phyloP scores from a whole-genome alignment of 2,329 filamentous ascomycete species.

The Apiospora hydei region DNA sequence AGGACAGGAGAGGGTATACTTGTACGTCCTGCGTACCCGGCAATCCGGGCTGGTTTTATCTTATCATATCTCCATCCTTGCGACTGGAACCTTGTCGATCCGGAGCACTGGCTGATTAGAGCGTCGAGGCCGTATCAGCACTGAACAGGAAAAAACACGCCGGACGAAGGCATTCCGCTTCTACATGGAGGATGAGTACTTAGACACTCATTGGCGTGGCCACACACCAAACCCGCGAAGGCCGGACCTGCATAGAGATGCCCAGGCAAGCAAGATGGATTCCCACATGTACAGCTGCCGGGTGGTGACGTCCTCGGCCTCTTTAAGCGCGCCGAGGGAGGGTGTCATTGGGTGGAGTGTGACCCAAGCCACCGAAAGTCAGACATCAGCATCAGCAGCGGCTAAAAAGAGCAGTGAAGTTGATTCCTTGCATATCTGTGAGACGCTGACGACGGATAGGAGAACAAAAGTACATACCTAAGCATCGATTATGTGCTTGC shows the following conservation, averaged over 20 bases:
- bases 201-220: neutral
- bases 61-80: neutral
- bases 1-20: neutral
- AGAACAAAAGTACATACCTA: neutral
- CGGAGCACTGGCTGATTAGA: neutral
- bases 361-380: neutral
- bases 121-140: neutral
- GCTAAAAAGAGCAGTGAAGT: neutral
- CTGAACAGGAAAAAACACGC: neutral
- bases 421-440: conserved; percentile 8
- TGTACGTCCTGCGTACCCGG: neutral
- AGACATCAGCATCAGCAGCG: neutral
- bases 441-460: neutral
- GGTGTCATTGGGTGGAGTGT: conserved; percentile 19
- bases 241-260: neutral
- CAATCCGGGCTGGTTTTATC: neutral
- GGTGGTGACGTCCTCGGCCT: conserved; percentile 10
- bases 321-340: conserved; percentile 13
- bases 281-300: neutral
- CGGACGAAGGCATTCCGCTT: neutral
- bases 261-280: neutral
- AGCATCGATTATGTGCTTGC: neutral
- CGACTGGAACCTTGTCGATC: neutral
- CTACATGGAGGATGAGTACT: neutral
- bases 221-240: neutral